These are phyloP conservation scores for Dentipellis sp. DNA, from an alignment of 768 basidiomycete species.

Conservation along the genomic window DNA sequence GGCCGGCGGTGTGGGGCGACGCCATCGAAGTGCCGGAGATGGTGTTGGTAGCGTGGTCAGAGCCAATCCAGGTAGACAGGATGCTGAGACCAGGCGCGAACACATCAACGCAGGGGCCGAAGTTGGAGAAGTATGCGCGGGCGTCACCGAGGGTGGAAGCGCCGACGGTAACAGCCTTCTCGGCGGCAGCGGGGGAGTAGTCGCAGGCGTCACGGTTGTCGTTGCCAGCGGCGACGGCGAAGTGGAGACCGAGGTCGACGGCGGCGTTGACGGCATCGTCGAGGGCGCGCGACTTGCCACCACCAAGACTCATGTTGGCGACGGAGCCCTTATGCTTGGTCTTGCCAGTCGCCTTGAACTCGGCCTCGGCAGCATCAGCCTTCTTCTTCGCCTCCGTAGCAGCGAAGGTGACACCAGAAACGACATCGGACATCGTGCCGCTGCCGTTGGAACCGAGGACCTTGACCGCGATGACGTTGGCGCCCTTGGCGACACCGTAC, in stretches of 20 bases:
- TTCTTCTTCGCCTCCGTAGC: slow-evolving; percentile 42
- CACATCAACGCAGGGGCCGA: slow-evolving; percentile 83
- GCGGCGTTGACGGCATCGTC: slow-evolving; percentile 83
- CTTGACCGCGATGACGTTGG: slow-evolving; percentile 85
- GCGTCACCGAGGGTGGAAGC: slow-evolving; percentile 78
- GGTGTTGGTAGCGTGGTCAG: slow-evolving; percentile 45
- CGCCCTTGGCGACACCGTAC: slow-evolving; percentile 95
- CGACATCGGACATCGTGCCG: slow-evolving; percentile 91
- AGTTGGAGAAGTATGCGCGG: slow-evolving; percentile 90
- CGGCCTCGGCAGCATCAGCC: slow-evolving; percentile 50
- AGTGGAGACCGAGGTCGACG: slow-evolving; percentile 80
- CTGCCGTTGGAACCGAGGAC: slow-evolving; percentile 91
- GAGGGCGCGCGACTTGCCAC: slow-evolving; percentile 81
- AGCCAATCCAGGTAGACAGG: slow-evolving; percentile 71
- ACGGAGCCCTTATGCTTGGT: slow-evolving; percentile 90
- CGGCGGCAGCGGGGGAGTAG: slow-evolving; percentile 86
- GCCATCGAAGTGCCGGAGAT: slow-evolving; percentile 93
- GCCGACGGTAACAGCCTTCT: slow-evolving; percentile 90
- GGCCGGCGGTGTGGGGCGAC: slow-evolving; percentile 79
- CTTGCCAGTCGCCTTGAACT: slow-evolving; percentile 64
- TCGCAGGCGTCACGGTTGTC: slow-evolving; percentile 85
- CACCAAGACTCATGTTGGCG: slow-evolving; percentile 96
- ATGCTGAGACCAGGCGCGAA: slow-evolving; percentile 90
- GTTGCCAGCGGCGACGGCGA: slow-evolving; percentile 92
- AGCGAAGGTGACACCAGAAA: slow-evolving; percentile 83